These are phyloP conservation scores for Claviceps fusiformis DNA, from an alignment of 2,329 filamentous ascomycete genomes.

Conservation along the genomic window DNA sequence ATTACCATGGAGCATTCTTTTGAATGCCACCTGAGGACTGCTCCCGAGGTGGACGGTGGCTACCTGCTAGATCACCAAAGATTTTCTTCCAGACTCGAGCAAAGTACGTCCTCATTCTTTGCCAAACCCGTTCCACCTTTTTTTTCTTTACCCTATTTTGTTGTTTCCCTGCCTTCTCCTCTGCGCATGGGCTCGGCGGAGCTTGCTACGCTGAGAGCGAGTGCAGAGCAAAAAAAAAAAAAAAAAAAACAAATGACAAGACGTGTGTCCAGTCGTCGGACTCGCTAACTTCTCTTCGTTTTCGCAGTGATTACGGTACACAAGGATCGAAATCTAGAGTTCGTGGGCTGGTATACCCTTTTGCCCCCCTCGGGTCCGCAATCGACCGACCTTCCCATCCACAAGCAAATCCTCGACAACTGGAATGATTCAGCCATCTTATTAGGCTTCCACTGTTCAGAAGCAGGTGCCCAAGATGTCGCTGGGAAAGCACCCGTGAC, in stretches of 20 bases:
- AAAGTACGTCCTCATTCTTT: slow-evolving; percentile 47
- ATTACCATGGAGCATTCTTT: slow-evolving; percentile 91
- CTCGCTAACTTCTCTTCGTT: background rate
- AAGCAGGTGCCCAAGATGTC: slow-evolving; percentile 34
- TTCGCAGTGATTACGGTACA: slow-evolving; percentile 74
- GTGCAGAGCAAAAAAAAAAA: background rate
- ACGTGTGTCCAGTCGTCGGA: too few relatives aligned
- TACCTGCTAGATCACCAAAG: slow-evolving; percentile 53
- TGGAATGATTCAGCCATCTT: slow-evolving; percentile 82
- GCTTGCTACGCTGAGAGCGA: background rate
- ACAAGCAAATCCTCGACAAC: slow-evolving; percentile 58
- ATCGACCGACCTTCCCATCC: slow-evolving; percentile 54
- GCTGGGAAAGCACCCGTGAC: slow-evolving; percentile 79
- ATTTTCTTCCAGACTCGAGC: slow-evolving; percentile 67
- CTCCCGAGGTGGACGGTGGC: slow-evolving; percentile 35
- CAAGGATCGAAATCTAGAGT: slow-evolving; percentile 65
- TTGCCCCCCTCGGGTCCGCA: slow-evolving; percentile 60
- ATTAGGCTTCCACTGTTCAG: slow-evolving; percentile 68
- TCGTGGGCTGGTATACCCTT: slow-evolving; percentile 88
- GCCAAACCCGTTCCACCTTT: background rate
- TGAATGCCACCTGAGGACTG: slow-evolving; percentile 51
- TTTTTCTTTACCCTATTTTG: background rate
- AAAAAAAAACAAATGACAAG: background rate
- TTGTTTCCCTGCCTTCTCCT: background rate
- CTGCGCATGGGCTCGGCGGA: background rate